A percentile compares a stretch with the other conserved stretches of the same genome.
These are phyloP conservation scores for Rubus parviflorus DNA, from an alignment of 306 rosid species.

Conservation along the genomic window DNA sequence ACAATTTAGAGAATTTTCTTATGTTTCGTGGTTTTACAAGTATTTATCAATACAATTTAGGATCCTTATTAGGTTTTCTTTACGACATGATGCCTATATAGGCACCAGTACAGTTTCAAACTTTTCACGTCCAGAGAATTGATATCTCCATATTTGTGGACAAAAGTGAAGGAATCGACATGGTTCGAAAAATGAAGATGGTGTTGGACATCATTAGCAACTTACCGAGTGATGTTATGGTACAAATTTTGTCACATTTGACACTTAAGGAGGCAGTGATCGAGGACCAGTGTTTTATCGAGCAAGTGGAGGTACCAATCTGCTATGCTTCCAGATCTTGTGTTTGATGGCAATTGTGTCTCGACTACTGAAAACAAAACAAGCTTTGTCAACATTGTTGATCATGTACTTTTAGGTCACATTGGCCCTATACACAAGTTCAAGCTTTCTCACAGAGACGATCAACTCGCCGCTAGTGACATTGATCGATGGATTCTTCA, in stretches of 20 bases:
- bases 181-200: conserved; percentile 18
- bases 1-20: too few relatives aligned
- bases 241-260: conserved; percentile 46
- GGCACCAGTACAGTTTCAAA: too few relatives aligned
- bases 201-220: conserved; percentile 46
- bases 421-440: background rate
- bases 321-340: conserved; percentile 48
- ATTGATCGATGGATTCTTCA: background rate
- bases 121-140: too few relatives aligned
- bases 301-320: conserved; percentile 56
- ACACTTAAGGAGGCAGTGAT: conserved; percentile 52
- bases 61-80: too few relatives aligned
- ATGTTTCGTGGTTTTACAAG: too few relatives aligned
- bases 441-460: background rate
- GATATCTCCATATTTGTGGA: too few relatives aligned
- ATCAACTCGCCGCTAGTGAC: background rate
- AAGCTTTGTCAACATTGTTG: conserved; percentile 37
- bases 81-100: too few relatives aligned
- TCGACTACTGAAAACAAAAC: conserved; percentile 14
- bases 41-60: too few relatives aligned
- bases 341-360: conserved; percentile 37
- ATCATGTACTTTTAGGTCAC: conserved; percentile 62
- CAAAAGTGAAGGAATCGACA: too few relatives aligned
- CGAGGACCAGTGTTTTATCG: conserved; percentile 52
- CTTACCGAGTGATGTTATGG: conserved; percentile 46